These are phyloP conservation scores for Pochonia chlamydosporia DNA, from an alignment of 2,329 filamentous ascomycete genomes.

Conservation along the genomic window DNA sequence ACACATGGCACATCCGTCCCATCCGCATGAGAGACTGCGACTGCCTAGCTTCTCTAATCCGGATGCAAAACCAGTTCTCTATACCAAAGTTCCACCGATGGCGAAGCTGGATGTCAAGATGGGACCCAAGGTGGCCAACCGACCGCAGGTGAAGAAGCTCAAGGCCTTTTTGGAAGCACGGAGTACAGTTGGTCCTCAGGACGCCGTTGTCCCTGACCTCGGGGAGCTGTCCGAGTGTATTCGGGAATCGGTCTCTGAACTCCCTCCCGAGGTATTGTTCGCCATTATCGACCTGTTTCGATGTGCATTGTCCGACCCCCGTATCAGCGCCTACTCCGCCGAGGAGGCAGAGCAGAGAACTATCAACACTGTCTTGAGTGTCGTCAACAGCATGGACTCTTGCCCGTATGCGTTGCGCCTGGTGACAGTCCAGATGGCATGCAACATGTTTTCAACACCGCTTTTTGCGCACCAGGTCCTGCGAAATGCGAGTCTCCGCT, in stretches of 20 bases:
- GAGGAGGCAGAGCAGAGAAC: conserved; percentile 65
- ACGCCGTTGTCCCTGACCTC: conserved; percentile 67
- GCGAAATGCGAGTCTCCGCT: conserved; percentile 42
- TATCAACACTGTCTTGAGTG: conserved; percentile 53
- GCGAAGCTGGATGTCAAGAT: conserved; percentile 78
- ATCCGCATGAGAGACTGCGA: conserved; percentile 67
- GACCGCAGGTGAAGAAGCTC: conserved; percentile 57
- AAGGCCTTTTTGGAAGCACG: conserved; percentile 66
- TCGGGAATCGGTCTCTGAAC: conserved; percentile 41
- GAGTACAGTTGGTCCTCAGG: conserved; percentile 50
- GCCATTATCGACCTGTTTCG: conserved; percentile 81
- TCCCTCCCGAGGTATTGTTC: conserved; percentile 66
- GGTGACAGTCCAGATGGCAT: conserved; percentile 75
- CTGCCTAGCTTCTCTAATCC: conserved; percentile 64
- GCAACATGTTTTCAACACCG: conserved; percentile 75
- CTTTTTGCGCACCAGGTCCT: conserved; percentile 64
- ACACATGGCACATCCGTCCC: conserved; percentile 67
- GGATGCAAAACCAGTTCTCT: conserved; percentile 62
- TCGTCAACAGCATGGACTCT: conserved; percentile 48
- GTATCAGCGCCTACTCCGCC: conserved; percentile 76
- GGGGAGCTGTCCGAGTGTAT: conserved; percentile 58
- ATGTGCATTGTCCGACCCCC: conserved; percentile 67
- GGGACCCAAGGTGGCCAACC: conserved; percentile 48
- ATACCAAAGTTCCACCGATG: conserved; percentile 73
- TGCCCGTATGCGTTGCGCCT: conserved; percentile 80